Conservation (phyloP, 2,329 filamentous ascomycete genomes). For the Drechslera avenae region DNA sequence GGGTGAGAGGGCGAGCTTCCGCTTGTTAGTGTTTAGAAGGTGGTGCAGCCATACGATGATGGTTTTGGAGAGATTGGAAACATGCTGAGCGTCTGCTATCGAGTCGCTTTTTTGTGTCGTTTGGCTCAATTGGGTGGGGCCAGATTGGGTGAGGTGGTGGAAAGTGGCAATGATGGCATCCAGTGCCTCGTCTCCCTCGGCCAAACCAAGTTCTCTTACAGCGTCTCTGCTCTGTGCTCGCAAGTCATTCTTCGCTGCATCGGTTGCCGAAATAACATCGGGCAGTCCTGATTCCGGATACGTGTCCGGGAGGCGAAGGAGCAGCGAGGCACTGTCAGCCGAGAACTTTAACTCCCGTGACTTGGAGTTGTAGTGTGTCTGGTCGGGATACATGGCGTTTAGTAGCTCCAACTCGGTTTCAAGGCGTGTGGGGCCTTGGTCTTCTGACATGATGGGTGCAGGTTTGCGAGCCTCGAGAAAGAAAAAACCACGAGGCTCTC, state of each 20-base stretch:
- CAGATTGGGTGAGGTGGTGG: slow-evolving; percentile 26
- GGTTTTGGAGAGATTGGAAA: slow-evolving; percentile 36
- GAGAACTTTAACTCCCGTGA: slow-evolving; percentile 49
- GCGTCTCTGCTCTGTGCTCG: slow-evolving; percentile 39
- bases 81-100: background rate
- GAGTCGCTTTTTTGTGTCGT: background rate
- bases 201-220: slow-evolving; percentile 30
- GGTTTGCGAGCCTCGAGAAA: background rate
- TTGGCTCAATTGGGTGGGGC: background rate
- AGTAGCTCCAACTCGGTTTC: slow-evolving; percentile 50
- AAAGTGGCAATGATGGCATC: slow-evolving; percentile 51
- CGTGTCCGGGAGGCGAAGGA: slow-evolving; percentile 47
- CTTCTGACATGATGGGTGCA: slow-evolving; percentile 12
- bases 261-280: slow-evolving; percentile 47
- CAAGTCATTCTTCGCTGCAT: slow-evolving; percentile 45
- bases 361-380: slow-evolving; percentile 42
- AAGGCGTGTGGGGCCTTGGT: slow-evolving; percentile 29
- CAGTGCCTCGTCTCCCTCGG: slow-evolving; percentile 51
- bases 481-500: background rate
- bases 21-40: slow-evolving; percentile 53
- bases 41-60: slow-evolving; percentile 55
- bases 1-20: slow-evolving; percentile 50
- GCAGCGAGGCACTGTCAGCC: slow-evolving; percentile 32
- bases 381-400: slow-evolving; percentile 53
- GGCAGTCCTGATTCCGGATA: slow-evolving; percentile 48